Conservation (phyloP, 768 basidiomycete species). For the Pleurotus giganteus region DNA sequence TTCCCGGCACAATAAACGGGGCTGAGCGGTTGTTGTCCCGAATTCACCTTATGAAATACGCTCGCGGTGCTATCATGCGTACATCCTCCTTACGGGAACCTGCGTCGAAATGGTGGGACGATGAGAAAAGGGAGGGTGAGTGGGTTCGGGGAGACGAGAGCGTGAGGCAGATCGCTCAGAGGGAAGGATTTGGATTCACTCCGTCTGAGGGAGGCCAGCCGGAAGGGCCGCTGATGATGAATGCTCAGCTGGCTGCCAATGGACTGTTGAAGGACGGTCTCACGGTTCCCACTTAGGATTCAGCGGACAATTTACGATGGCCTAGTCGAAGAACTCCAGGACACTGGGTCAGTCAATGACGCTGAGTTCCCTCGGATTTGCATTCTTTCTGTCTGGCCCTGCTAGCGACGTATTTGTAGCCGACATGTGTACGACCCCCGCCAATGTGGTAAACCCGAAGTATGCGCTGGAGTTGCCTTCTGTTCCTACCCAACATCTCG, state of each 20-base stretch:
- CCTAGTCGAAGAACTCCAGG: too few species aligned
- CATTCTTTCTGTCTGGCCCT: too few species aligned
- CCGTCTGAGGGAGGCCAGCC: conserved; percentile 19
- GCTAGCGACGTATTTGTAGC: too few species aligned
- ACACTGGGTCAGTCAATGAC: too few species aligned
- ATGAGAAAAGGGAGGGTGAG: conserved; percentile 50
- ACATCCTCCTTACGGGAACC: conserved; percentile 43
- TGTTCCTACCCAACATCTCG: too few species aligned
- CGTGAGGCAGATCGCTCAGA: conserved; percentile 45
- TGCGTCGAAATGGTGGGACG: conserved; percentile 55
- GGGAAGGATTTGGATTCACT: conserved; percentile 40
- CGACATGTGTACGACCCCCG: too few species aligned
- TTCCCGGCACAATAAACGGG: conserved; percentile 23
- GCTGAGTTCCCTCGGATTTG: too few species aligned
- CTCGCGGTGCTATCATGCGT: conserved; percentile 57
- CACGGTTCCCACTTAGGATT: too few species aligned
- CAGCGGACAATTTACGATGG: too few species aligned
- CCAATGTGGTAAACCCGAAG: too few species aligned
- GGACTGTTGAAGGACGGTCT: conserved; percentile 4
- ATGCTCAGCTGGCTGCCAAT: conserved; percentile 30
- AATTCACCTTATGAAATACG: conserved; percentile 54
- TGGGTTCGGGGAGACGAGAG: conserved; percentile 45
- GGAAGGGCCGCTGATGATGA: conserved; percentile 31
- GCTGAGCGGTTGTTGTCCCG: conserved; percentile 36
- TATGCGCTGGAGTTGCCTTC: too few species aligned